phyloP scores from a whole-genome alignment of 306 rosid genomes.

The Acmispon strigosus region DNA sequence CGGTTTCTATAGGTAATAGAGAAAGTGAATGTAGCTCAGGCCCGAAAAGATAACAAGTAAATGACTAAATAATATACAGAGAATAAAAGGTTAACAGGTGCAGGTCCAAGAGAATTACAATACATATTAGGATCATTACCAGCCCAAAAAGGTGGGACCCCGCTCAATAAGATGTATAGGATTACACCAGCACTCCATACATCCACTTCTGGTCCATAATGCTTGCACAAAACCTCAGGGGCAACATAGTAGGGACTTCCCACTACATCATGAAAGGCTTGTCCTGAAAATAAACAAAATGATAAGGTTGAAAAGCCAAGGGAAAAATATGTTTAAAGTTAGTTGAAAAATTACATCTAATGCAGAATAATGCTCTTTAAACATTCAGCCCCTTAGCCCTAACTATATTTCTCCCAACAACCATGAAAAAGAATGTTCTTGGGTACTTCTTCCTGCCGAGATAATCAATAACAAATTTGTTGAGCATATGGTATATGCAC shows the following conservation, averaged over 20 bases:
- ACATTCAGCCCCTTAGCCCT: background rate
- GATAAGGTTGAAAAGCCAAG: background rate
- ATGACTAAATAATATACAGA: background rate
- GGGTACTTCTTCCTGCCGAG: background rate
- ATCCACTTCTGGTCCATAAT: constrained; percentile 79
- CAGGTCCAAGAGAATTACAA: background rate
- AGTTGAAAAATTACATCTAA: background rate
- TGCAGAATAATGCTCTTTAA: constrained; percentile 1
- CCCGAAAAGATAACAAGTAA: background rate
- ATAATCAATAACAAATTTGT: background rate
- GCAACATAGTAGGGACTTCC: constrained; percentile 94
- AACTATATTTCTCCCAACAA: background rate
- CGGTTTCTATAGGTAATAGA: constrained; percentile 51
- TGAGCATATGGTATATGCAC: background rate
- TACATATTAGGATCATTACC: constrained; percentile 42
- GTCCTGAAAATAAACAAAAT: constrained; percentile 44
- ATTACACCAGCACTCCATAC: constrained; percentile 98
- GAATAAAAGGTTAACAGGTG: background rate
- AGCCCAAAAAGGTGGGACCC: constrained; percentile 96
- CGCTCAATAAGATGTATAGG: constrained; percentile 80
- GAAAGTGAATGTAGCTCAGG: constrained; percentile 12
- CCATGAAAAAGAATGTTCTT: background rate
- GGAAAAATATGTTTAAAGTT: background rate
- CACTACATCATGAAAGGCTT: constrained; percentile 61
- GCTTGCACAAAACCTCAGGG: constrained; percentile 73